Evolutionary conservation across 768 basidiomycete species (phyloP).

Genomic region (Lentinula detonsa): DNA sequence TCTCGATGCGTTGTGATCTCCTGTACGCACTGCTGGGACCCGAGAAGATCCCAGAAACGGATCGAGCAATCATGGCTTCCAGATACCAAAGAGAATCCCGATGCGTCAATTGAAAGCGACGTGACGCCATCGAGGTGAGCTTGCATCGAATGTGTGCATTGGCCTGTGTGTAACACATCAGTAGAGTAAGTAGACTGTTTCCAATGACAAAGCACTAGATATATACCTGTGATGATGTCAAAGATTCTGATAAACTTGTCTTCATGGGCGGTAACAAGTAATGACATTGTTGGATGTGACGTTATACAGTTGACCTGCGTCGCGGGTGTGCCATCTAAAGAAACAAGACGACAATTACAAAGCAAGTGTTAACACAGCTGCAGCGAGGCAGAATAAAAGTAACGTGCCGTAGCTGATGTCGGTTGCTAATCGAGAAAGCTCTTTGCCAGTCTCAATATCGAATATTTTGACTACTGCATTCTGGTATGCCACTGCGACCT

Average conservation of each 20-base stretch:
- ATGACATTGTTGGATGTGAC: constrained; percentile 85
- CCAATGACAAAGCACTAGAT: constrained; percentile 18
- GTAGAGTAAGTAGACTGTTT: neutral
- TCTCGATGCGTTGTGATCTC: constrained; percentile 86
- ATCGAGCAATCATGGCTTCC: constrained; percentile 92
- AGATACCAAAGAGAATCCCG: constrained; percentile 84
- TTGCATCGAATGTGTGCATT: constrained; percentile 85
- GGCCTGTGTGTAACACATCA: constrained; percentile 35
- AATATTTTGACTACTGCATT: constrained; percentile 89
- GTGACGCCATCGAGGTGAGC: constrained; percentile 93
- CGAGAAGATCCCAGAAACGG: constrained; percentile 91
- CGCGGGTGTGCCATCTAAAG: constrained; percentile 61
- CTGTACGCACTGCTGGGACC: constrained; percentile 75
- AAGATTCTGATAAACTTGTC: constrained; percentile 91
- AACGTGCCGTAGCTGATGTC: constrained; percentile 53
- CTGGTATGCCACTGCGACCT: constrained; percentile 86
- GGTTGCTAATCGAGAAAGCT: constrained; percentile 54
- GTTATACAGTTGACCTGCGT: constrained; percentile 84
- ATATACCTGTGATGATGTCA: constrained; percentile 74
- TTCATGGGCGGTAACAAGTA: constrained; percentile 88
- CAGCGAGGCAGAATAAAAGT: neutral
- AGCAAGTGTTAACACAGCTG: neutral
- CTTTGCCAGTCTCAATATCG: constrained; percentile 84
- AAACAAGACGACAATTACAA: neutral
- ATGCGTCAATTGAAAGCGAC: constrained; percentile 80